Evolutionary conservation across 1,284 basidiomycete genomes (phyloP), one percentile per base, ranked within the genome.

Genomic region (Austroboletus niveus): DNA sequence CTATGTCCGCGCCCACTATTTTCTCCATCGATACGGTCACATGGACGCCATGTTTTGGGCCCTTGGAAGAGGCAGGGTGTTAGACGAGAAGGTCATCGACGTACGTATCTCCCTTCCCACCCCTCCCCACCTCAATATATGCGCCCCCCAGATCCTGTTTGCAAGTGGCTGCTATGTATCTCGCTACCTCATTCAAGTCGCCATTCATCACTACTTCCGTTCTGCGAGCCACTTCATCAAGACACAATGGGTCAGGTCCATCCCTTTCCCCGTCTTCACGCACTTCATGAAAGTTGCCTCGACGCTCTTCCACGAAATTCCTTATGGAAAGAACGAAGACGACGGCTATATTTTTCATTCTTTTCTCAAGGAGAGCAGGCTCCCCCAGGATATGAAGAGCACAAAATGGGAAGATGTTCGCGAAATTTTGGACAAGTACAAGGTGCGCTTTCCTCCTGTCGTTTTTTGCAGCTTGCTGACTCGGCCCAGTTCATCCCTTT

Each of bases 171-270:
- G 85, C 49, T 85, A 86, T 62, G 66, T 89, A 57, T 89, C 87
- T 56, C 80, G 87, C 53, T 89, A 89, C 69, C 76, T 89, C 51
- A 75, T 84, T 41, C 87, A 89, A 68, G 77, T 85, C 50, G 82
- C 87, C 45, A 81, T 86, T 48, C 85, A 88, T 53, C 87, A 89
- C 62, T 87, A 82, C 63, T 89, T 87, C 64, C 79, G 82, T 57
- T 79, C 84, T 1, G 79, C 81, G 57, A 72, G 81, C 27, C 84
- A 85, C 32, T 89, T 87, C 59, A 78, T 89, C 66, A 88, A 87
- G 69, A 78, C 80, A 1, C 72, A 72, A 24, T 89, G 87, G 87
- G 84, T 84, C 55, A 79, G 85, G 61, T 78, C 75, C 32, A 74
- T 89, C 48, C 71, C 80, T 5, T 70, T 86, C 36, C 62, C 74